Base-by-base conservation (phyloP, 805 yeast genomes). In the Isabelozyma rhagii region DNA sequence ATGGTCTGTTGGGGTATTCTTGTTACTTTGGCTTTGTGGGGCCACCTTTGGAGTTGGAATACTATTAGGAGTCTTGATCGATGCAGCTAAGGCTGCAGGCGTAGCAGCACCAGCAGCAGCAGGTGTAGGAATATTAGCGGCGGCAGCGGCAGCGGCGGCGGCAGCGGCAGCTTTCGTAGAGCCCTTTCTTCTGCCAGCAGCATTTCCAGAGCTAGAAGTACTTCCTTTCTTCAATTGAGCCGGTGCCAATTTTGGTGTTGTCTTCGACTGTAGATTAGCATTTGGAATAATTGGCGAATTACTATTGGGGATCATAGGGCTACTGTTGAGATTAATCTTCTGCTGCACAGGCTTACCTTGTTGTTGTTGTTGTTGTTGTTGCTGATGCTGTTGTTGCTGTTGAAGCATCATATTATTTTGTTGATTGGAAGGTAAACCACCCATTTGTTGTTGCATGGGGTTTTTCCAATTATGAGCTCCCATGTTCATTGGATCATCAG, bases 61-160 rank as follows among this genome's bases (percentile, higher is more conserved):
- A 53, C 75, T 69, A 51, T 71, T 71, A 1, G 79, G 79, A 2
- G 79, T 74, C 49, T 72, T 74, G 56, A 73, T 69, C 18, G 75
- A 62, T 51, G 64, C 67, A 10, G 69, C 69, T 54, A 71, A 56
- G 3, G 72, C 56, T 1, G 72, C 69, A 0, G 77, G 78, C 0
- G 77, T 71, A 1, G 74, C 59, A 3, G 68, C 71, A 25, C 58
- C 62, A 39, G 51, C 55, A 9, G 50, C 59, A 6, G 63, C 66
- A 1, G 77, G 75, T 0, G 75, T 69, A 13, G 73, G 70, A 18
- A 62, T 59, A 9, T 67, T 65, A 3, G 60, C 60, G 5, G 56
- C 58, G 1, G 36, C 36, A 31, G 36, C 36, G n/a, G 36, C 36
- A 29, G 59, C 56, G 41, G 51, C 55, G n/a, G 54, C 51, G 2